Evolutionary conservation across 768 basidiomycete species (phyloP).

Genomic region (Hygrocybe coccinea): DNA sequence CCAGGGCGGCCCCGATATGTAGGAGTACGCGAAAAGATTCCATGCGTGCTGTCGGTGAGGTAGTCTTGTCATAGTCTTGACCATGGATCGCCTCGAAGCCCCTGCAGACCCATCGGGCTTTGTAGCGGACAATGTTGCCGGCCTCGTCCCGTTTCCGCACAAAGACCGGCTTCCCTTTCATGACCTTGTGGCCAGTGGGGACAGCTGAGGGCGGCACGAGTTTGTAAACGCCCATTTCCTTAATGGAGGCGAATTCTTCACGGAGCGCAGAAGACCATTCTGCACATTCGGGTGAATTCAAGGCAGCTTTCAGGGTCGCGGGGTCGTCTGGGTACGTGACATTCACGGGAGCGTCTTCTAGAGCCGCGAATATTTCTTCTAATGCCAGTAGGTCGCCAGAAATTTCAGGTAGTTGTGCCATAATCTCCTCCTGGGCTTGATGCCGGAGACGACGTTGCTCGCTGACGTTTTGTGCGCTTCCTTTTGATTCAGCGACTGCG

Average conservation of each 20-base stretch:
- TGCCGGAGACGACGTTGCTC: neutral
- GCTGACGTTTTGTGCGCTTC: neutral
- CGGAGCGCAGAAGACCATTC: conserved; percentile 16
- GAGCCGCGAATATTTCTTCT: neutral
- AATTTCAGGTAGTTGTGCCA: neutral
- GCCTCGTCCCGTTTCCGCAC: conserved; percentile 26
- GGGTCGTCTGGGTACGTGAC: conserved; percentile 5
- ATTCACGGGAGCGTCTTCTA: neutral
- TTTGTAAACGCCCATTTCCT: conserved; percentile 25
- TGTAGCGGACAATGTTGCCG: conserved; percentile 26
- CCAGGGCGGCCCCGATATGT: conserved; percentile 29
- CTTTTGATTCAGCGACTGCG: too few species aligned
- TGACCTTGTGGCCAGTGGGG: conserved; percentile 21
- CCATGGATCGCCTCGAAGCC: conserved; percentile 26
- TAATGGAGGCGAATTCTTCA: conserved; percentile 23
- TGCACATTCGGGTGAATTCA: conserved; percentile 19
- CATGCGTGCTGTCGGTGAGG: conserved; percentile 37
- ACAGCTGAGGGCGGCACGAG: conserved; percentile 19
- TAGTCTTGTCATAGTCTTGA: conserved; percentile 14
- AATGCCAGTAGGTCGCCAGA: neutral
- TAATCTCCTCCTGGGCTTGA: neutral
- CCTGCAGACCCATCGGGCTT: conserved; percentile 39
- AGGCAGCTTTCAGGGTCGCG: conserved; percentile 17
- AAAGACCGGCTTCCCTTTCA: conserved; percentile 30
- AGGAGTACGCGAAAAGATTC: conserved; percentile 36